Percentiles rank a stretch among this genome's conserved stretches.
Evolutionary conservation across 164 flowering plant species (phyloP).

Genomic region (Stephania japonica): DNA sequence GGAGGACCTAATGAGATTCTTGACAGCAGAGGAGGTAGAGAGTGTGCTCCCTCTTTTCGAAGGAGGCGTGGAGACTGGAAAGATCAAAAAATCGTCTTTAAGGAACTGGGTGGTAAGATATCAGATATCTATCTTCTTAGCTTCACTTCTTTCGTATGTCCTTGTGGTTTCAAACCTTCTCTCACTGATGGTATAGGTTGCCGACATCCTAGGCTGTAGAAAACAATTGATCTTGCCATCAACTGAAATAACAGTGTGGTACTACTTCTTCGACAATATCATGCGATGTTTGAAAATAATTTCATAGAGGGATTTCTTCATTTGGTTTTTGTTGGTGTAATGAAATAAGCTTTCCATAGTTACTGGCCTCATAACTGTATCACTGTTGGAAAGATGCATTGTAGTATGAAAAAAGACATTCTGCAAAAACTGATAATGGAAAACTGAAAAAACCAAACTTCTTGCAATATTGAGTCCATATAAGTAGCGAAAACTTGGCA

Average conservation of each 20-base stretch:
- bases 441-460: neutral
- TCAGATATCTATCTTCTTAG: neutral
- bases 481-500: neutral
- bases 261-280: neutral
- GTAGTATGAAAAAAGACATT: no score
- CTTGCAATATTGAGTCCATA: neutral
- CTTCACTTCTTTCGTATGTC: neutral
- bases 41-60: conserved; percentile 55
- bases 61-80: conserved; percentile 60
- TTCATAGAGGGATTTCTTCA: neutral
- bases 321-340: no score
- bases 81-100: conserved; percentile 51
- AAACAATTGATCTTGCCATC: neutral
- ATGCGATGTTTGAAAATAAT: neutral
- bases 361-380: no score
- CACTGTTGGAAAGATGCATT: neutral
- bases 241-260: neutral
- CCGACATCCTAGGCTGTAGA: neutral
- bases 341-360: no score
- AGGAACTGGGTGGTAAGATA: conserved; percentile 71
- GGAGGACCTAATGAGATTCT: conserved; percentile 68
- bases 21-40: conserved; percentile 60
- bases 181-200: neutral
- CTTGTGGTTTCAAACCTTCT: neutral
- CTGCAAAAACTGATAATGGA: no score